phyloP scores from a whole-genome alignment of 768 basidiomycete species.

The Coprinopsis cinerea region DNA sequence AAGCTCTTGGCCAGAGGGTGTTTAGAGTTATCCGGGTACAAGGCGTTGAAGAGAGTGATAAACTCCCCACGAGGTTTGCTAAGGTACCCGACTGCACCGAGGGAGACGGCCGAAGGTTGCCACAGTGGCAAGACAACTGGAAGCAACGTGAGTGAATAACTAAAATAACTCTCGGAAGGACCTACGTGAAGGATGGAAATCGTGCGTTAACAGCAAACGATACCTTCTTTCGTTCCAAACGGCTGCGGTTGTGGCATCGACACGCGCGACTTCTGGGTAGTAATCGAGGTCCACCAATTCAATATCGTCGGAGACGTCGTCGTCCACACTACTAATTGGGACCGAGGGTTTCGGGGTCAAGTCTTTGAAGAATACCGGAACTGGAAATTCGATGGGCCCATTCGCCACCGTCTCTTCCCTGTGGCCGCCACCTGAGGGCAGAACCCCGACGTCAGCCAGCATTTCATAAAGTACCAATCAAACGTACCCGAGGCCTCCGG shows the following conservation, averaged over 20 bases:
- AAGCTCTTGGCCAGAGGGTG: constrained; percentile 39
- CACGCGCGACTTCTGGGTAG: constrained; percentile 29
- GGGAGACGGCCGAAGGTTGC: constrained; percentile 54
- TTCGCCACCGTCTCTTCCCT: constrained; percentile 28
- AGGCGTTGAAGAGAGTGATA: constrained; percentile 70
- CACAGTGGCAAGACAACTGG: constrained; percentile 66
- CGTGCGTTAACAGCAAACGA: constrained; percentile 57
- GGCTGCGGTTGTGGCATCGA: constrained; percentile 33
- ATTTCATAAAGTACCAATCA: no score
- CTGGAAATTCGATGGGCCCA: constrained; percentile 26
- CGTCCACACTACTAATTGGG: neutral
- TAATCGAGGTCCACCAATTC: constrained; percentile 19
- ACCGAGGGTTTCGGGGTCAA: no score
- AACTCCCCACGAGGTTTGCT: constrained; percentile 63
- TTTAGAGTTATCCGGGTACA: constrained; percentile 41
- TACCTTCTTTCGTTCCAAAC: constrained; percentile 61
- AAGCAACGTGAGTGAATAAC: constrained; percentile 4
- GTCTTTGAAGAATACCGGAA: constrained; percentile 19
- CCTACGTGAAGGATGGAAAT: constrained; percentile 65
- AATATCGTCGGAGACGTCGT: neutral
- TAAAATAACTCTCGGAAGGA: constrained; percentile 11
- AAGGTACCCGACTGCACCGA: constrained; percentile 80
- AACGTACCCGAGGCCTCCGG: neutral
- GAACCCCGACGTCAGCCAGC: no score
- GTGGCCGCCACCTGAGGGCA: no score